A percentile compares a stretch with the other conserved stretches of the same genome.
These are phyloP conservation scores for Arthrocladium fulminans DNA, from an alignment of 2,329 filamentous ascomycete genomes.

Conservation along the genomic window DNA sequence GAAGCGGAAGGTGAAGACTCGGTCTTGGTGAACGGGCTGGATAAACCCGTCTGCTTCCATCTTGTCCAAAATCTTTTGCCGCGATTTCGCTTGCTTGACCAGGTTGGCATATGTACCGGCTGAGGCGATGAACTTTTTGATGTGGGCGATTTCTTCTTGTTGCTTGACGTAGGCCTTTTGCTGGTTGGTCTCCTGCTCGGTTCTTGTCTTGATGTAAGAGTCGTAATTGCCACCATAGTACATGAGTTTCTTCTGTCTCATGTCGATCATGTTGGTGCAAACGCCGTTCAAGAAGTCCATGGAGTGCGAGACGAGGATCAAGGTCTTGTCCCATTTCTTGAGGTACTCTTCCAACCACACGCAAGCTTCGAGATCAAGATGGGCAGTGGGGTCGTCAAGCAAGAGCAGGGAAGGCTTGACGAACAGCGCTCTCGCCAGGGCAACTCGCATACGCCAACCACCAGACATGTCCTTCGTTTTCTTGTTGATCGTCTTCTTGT, in stretches of 20 bases:
- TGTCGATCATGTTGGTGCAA: constrained; percentile 97
- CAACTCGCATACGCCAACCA: constrained; percentile 99
- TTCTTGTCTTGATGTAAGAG: constrained; percentile 87
- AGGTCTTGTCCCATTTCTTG: constrained; percentile 98
- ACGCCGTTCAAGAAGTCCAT: constrained; percentile 99
- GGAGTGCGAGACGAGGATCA: constrained; percentile 93
- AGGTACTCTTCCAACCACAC: constrained; percentile 99
- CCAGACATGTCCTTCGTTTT: constrained; percentile 99
- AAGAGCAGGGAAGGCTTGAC: constrained; percentile 93
- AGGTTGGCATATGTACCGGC: constrained; percentile 99
- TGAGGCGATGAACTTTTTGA: constrained; percentile 99
- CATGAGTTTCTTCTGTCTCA: constrained; percentile 76
- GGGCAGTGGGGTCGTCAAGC: constrained; percentile 95
- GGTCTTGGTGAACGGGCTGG: constrained; percentile 74
- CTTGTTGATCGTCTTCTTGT: constrained; percentile 96
- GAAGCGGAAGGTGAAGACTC: constrained; percentile 95
- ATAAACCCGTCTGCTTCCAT: constrained; percentile 99
- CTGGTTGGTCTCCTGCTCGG: constrained; percentile 94
- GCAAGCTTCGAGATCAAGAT: constrained; percentile 98
- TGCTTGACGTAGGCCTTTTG: constrained; percentile 99
- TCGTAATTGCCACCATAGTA: constrained; percentile 99
- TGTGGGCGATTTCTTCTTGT: constrained; percentile 97
- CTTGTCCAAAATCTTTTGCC: constrained; percentile 99
- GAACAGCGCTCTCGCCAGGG: constrained; percentile 93
- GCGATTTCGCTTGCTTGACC: constrained; percentile 96